Base-by-base conservation (phyloP, 192 early-diverging fungal genomes). In the Backusella westeae region DNA sequence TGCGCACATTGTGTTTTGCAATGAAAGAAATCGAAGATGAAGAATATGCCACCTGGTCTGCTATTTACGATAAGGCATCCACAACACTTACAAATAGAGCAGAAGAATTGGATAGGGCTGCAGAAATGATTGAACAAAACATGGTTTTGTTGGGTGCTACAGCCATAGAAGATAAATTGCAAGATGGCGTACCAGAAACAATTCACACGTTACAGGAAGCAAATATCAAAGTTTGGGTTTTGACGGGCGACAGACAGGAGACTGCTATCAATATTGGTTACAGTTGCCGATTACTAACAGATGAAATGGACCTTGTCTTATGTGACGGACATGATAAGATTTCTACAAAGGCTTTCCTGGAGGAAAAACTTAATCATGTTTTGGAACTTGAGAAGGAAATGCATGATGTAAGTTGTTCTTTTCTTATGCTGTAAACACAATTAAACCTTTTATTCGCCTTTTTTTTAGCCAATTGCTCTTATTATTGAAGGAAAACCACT, bases 261-360 rank as follows among this genome's bases (percentile, higher is more conserved):
- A 98, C 97, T 3, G 97, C 97, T 41, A 97, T 98, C 89, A 97
- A 98, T 83, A 97, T 98, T 81, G 97, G 95, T 1, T 96, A 94
- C 75, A 94, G 93, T 17, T 97, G 95, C 77, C 92, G 96, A 71
- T 86, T 98, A 32, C 87, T 98, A 56, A 94, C 94, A 17, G 95
- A 96, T 75, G 95, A 96, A 77, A 97, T 97, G 94, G 94, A 92
- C 59, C 83, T 98, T 66, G 88, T 97, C 49, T 87, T 98, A 26
- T 93, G 94, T 84, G 96, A 95, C 78, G 93, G 95, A 78, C 85
- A 92, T 32, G 95, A 91, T 63, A 92, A 96, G 73, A 89, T 89
- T 79, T 94, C 93, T 75, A 95, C 95, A 34, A 92, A 93, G 75
- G 88, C 93, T 74, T 96, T 94, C 75, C 80, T 98, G 71, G 90